phyloP scores from a whole-genome alignment of 345 rosid genomes.

The Eucalyptus decipiens region DNA sequence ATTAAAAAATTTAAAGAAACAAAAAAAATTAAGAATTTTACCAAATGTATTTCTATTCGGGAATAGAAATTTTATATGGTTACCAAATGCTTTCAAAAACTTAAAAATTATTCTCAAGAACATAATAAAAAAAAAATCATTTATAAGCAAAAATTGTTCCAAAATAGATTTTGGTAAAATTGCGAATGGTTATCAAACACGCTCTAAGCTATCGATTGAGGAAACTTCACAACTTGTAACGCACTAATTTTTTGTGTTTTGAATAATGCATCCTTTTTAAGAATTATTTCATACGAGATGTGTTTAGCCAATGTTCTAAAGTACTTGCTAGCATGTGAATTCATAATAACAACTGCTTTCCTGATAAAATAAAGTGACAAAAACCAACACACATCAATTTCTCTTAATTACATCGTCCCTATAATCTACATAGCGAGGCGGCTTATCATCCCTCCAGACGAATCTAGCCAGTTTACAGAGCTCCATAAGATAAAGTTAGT shows the following conservation, averaged over 20 bases:
- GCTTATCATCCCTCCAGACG: background rate
- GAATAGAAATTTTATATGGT: no score
- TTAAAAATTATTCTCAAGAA: rapidly evolving
- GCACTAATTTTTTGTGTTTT: background rate
- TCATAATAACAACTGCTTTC: background rate
- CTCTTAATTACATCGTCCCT: background rate
- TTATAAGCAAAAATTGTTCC: no score
- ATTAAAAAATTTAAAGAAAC: rapidly evolving
- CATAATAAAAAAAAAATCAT: rapidly evolving
- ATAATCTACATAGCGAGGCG: background rate
- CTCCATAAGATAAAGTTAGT: background rate
- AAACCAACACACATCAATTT: background rate
- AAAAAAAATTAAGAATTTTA: no score
- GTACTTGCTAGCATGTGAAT: background rate
- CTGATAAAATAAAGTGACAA: background rate
- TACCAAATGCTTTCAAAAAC: no score
- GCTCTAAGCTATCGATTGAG: background rate
- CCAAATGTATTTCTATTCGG: rapidly evolving
- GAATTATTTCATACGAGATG: background rate
- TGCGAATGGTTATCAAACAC: no score
- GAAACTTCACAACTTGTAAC: background rate
- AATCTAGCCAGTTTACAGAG: background rate
- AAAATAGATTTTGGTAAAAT: no score
- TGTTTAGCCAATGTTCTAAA: background rate
- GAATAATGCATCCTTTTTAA: background rate